Base-by-base conservation (phyloP, 768 basidiomycete genomes). In the Pholiota microspora region DNA sequence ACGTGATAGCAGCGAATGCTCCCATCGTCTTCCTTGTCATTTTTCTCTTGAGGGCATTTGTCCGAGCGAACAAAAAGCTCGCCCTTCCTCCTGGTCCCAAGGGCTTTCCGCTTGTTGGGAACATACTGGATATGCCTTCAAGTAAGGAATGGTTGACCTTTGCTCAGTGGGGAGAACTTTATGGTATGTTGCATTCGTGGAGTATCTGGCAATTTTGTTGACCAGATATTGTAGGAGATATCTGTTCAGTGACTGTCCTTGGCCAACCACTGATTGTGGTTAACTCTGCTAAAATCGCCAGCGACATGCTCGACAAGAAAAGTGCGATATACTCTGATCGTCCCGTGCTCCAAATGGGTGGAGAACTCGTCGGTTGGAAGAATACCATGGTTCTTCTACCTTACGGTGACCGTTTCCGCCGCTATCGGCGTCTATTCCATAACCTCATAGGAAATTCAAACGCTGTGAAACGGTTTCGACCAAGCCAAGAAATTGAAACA, bases 261-360 rank as follows among this genome's bases (percentile, higher is more conserved):
- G 84, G 84, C 2, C 84, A 85, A 57, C 73, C 83, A 36, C 67
- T 87, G 31, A 65, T 86, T 34, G 68, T 87, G 42, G 58, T 87
- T 25, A 85, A 83, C 62, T 80, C 77, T 9, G 72, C 72, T 18
- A 73, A 75, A 61, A 61, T 72, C 16, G 82, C 83, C 15, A 66
- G 71, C 54, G 82, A 85, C 49, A 75, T 88, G 70, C 72, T 87
- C 46, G 84, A 88, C 65, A 85, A 84, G 69, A 84, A 84, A 61
- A 83, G 82, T 56, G 73, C 80, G 24, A 76, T 81, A 38, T 87
- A 86, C 64, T 86, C 85, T 16, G 86, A 87, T 59, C 80, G 86
- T n/a, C 85, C 86, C 45, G 68, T 67, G 45, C 65, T 78, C 12
- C 74, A 76, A 53, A 78, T 81, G 80, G 80, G 74, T 29, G 81